Percentiles rank a stretch among this genome's conserved stretches.
These are phyloP conservation scores for Cyanidioschyzon merolae DNA, from an alignment of 23 red algal species.

Conservation along the genomic window DNA sequence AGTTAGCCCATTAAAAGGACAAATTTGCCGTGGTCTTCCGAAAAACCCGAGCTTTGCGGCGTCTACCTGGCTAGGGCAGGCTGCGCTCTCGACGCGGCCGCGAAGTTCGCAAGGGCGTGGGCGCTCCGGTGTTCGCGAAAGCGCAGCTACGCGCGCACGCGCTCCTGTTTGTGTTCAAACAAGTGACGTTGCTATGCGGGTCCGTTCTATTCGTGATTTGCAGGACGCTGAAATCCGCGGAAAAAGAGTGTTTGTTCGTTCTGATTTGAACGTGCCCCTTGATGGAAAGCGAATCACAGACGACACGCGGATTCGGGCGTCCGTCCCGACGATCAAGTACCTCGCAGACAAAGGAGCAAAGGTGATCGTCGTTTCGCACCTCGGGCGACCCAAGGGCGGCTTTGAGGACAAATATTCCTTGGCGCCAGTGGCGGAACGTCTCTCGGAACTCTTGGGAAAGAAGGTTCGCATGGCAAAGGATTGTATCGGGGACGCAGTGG, in stretches of 20 bases:
- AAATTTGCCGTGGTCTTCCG: neutral
- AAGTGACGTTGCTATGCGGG: neutral
- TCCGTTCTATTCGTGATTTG: constrained; percentile 79
- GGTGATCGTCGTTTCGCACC: constrained; percentile 88
- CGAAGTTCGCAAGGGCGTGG: neutral
- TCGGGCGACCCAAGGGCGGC: constrained; percentile 92
- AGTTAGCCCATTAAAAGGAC: neutral
- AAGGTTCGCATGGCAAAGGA: constrained; percentile 85
- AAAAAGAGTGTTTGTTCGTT: constrained; percentile 84
- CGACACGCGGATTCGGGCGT: constrained; percentile 90
- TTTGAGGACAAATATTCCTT: constrained; percentile 98
- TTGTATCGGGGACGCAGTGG: constrained; percentile 76
- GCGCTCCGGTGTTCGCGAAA: neutral
- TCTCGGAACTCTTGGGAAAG: constrained; percentile 74
- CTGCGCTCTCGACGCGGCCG: neutral
- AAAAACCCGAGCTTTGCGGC: neutral
- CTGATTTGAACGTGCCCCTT: constrained; percentile 95
- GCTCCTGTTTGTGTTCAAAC: neutral
- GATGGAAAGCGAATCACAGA: constrained; percentile 97
- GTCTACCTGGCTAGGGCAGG: neutral
- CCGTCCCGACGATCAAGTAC: constrained; percentile 87
- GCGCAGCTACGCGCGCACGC: neutral
- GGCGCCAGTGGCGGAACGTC: constrained; percentile 57
- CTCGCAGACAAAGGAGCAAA: constrained; percentile 76
- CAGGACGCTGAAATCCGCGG: constrained; percentile 53